Conservation (phyloP, 371 early-diverging fungal genomes). For the Fennellomyces sp. region DNA sequence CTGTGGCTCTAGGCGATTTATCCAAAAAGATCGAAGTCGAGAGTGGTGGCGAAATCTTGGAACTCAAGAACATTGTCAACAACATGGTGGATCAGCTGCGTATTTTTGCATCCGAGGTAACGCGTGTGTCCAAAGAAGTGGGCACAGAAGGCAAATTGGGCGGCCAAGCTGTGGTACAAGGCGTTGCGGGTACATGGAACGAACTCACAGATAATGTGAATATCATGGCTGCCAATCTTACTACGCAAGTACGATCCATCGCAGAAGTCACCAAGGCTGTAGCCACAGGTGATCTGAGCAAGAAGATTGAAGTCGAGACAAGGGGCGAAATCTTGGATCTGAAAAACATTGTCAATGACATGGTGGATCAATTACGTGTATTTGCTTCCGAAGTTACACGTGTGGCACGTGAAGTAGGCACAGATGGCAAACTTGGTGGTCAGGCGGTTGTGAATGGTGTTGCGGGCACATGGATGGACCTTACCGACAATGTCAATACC, state of each 20-base stretch:
- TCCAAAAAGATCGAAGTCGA: conserved; percentile 31
- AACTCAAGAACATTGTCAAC: conserved; percentile 46
- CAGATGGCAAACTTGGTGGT: conserved; percentile 24
- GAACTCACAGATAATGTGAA: conserved; percentile 44
- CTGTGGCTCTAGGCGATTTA: conserved; percentile 46
- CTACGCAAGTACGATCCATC: conserved; percentile 56
- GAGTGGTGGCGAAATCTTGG: conserved; percentile 43
- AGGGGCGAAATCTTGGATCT: conserved; percentile 24
- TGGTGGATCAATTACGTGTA: conserved; percentile 21
- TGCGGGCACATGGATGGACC: conserved; percentile 18
- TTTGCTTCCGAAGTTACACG: conserved; percentile 23
- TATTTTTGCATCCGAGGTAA: conserved; percentile 62
- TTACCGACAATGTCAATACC: conserved; percentile 22
- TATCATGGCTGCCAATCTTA: conserved; percentile 46
- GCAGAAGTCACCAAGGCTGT: conserved; percentile 27
- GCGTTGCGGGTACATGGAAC: conserved; percentile 44
- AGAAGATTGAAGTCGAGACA: conserved; percentile 24
- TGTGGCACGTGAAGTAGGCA: conserved; percentile 23
- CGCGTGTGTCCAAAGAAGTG: conserved; percentile 65
- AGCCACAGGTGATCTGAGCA: conserved; percentile 17
- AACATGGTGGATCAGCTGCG: conserved; percentile 57
- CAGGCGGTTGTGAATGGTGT: conserved; percentile 19
- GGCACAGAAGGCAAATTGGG: conserved; percentile 61
- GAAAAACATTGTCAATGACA: conserved; percentile 22
- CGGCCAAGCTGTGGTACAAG: conserved; percentile 33